Percentiles rank a stretch among this genome's conserved stretches.
Evolutionary conservation across 139 green algal genomes (phyloP).

Genomic region (Tetratostichococcus sp.): DNA sequence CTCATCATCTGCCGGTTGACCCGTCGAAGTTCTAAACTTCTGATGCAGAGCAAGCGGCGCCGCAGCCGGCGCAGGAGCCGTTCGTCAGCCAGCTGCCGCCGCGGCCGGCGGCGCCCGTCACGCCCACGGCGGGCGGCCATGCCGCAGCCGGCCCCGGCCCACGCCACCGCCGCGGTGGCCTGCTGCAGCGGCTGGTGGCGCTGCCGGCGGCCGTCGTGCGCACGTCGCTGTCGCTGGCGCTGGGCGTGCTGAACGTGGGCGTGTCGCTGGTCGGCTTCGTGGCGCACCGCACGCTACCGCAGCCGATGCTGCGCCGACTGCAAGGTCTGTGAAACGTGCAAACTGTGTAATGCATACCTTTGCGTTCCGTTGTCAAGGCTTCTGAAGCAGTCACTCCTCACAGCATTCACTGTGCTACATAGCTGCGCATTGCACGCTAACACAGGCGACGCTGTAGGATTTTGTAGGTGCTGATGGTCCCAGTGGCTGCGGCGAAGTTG

Average conservation of each 20-base stretch:
- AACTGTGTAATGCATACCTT: too few relatives aligned
- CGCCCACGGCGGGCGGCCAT: neutral
- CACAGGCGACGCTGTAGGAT: too few relatives aligned
- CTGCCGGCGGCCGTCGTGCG: neutral
- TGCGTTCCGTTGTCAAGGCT: too few relatives aligned
- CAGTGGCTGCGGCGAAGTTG: too few relatives aligned
- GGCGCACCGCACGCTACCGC: neutral
- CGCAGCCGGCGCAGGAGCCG: neutral
- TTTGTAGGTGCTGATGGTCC: too few relatives aligned
- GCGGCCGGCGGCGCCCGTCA: conserved; percentile 1
- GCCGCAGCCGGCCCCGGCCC: too few relatives aligned
- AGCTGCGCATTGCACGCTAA: too few relatives aligned
- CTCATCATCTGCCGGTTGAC: neutral
- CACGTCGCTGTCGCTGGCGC: neutral
- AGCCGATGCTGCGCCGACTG: neutral
- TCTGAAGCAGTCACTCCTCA: too few relatives aligned
- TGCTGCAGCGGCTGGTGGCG: neutral
- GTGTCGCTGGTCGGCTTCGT: neutral
- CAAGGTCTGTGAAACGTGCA: neutral
- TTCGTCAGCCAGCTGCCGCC: neutral
- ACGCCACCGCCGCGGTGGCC: neutral
- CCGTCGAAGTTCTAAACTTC: too few relatives aligned
- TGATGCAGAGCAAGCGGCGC: neutral
- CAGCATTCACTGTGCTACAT: too few relatives aligned
- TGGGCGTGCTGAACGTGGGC: neutral